These are phyloP conservation scores for Phaeoacremonium minimum DNA, from an alignment of 2,329 filamentous ascomycete species.

Conservation along the genomic window DNA sequence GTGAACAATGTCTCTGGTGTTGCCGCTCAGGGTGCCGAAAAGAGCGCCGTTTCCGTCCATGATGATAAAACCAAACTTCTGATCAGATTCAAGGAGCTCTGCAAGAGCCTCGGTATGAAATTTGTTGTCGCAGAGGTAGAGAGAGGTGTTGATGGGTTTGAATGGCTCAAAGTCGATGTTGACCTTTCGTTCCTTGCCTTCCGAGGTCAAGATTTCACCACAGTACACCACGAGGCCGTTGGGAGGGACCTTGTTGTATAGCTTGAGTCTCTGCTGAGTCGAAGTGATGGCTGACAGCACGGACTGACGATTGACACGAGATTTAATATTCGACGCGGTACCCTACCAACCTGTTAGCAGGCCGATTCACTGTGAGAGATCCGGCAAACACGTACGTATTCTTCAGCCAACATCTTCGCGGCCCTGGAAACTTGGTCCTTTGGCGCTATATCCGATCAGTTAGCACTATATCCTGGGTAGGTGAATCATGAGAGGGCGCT, in stretches of 20 bases:
- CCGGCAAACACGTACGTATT: slow-evolving; percentile 69
- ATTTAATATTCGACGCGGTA: slow-evolving; percentile 99
- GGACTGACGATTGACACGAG: slow-evolving; percentile 96
- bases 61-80: slow-evolving; percentile 99
- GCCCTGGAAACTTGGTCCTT: slow-evolving; percentile 97
- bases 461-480: slow-evolving; percentile 11
- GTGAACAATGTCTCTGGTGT: slow-evolving; percentile 93
- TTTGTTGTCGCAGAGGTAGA: slow-evolving; percentile 99
- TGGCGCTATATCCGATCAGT: slow-evolving; percentile 57
- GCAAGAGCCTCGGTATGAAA: slow-evolving; percentile 98
- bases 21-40: slow-evolving; percentile 94
- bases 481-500: slow-evolving; percentile 7
- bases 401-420: slow-evolving; percentile 99
- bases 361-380: not conserved
- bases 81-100: slow-evolving; percentile 95
- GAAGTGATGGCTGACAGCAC: slow-evolving; percentile 98
- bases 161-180: slow-evolving; percentile 99
- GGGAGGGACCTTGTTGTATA: slow-evolving; percentile 97
- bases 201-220: slow-evolving; percentile 98
- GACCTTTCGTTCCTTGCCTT: slow-evolving; percentile 99
- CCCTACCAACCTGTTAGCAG: slow-evolving; percentile 55
- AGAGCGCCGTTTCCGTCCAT: slow-evolving; percentile 99
- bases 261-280: slow-evolving; percentile 96
- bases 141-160: slow-evolving; percentile 99
- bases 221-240: slow-evolving; percentile 98